These are phyloP conservation scores for Ramalina peruviana DNA, from an alignment of 495 filamentous ascomycete genomes.

Conservation along the genomic window DNA sequence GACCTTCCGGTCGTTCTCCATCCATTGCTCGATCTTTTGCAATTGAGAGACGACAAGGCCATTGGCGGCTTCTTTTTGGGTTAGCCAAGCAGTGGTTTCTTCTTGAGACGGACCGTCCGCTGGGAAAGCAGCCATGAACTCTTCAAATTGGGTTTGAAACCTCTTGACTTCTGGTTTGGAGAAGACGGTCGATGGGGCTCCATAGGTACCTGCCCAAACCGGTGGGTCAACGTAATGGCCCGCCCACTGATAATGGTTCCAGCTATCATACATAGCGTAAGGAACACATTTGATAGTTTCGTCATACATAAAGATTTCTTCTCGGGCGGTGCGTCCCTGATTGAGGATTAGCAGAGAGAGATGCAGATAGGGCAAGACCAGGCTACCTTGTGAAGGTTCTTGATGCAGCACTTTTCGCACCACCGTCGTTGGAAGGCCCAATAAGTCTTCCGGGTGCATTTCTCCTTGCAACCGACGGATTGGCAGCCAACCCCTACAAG, in stretches of 20 bases:
- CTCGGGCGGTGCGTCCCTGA: not conserved
- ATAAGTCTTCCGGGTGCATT: constrained; percentile 10
- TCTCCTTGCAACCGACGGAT: constrained; percentile 6
- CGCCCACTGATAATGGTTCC: constrained; percentile 11
- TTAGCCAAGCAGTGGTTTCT: constrained; percentile 13
- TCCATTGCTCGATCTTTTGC: constrained; percentile 17
- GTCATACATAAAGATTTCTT: not conserved
- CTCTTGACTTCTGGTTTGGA: constrained; percentile 1
- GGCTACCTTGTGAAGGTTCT: constrained; percentile 7
- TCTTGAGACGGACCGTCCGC: constrained; percentile 1
- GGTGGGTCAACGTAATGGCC: constrained; percentile 1
- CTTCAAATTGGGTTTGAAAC: not conserved
- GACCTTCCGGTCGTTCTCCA: not conserved
- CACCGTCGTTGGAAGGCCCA: constrained; percentile 14
- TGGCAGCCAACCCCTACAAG: constrained; percentile 14
- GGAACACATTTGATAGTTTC: constrained; percentile 3
- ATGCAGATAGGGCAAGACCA: not conserved
- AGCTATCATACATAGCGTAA: constrained; percentile 8
- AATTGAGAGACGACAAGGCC: constrained; percentile 4
- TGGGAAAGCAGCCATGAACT: not conserved
- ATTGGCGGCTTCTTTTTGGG: constrained; percentile 2
- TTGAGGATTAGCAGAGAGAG: not conserved
- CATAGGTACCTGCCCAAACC: not conserved
- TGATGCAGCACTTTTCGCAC: constrained; percentile 8
- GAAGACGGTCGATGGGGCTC: not conserved